Conservation (phyloP, 441 rosid genomes). For the Rhodomyrtus psidioides region DNA sequence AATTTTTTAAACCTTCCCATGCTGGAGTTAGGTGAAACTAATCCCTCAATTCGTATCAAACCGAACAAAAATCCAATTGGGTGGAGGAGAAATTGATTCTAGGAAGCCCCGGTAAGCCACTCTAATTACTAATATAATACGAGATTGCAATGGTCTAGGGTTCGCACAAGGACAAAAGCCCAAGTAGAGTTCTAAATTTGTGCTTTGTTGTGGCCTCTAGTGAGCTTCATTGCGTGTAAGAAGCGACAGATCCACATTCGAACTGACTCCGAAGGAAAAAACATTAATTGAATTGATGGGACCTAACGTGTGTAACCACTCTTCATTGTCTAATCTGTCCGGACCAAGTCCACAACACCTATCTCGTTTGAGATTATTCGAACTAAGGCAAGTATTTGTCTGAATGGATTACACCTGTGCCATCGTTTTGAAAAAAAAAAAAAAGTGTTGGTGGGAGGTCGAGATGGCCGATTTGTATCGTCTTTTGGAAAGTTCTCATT, state of each 20-base stretch:
- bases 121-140: neutral
- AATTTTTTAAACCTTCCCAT: neutral
- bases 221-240: neutral
- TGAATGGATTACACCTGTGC: neutral
- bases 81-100: neutral
- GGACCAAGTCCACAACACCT: neutral
- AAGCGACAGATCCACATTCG: neutral
- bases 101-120: neutral
- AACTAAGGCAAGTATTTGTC: neutral
- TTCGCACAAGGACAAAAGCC: neutral
- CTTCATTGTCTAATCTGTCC: neutral
- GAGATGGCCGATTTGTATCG: neutral
- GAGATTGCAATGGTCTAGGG: neutral
- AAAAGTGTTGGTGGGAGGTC: neutral
- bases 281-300: neutral
- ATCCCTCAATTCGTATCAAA: neutral
- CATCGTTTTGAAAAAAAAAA: neutral
- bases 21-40: neutral
- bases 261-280: neutral
- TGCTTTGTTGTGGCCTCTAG: neutral
- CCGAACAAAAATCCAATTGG: neutral
- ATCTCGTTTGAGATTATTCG: neutral
- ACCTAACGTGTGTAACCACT: neutral
- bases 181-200: neutral
- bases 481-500: neutral